Percentiles rank a stretch among this genome's conserved stretches.
Evolutionary conservation across 805 yeast species (phyloP).

Genomic region (Sungouiella blattae): DNA sequence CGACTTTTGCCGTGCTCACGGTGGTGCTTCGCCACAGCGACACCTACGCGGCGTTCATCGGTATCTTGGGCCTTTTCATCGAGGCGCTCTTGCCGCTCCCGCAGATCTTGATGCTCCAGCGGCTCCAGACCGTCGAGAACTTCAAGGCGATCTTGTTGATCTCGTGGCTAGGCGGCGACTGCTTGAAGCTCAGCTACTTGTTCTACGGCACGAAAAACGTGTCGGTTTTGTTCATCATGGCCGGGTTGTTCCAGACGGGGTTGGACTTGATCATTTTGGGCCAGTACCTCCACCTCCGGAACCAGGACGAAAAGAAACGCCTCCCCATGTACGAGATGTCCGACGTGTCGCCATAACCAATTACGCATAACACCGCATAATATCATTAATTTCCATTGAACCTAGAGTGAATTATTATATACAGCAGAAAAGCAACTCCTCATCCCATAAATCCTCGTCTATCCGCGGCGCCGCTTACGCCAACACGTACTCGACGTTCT

Average conservation of each 20-base stretch:
- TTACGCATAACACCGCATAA: too few species aligned
- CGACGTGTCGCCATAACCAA: too few species aligned
- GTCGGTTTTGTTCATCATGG: conserved; percentile 59
- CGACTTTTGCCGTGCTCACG: conserved; percentile 40
- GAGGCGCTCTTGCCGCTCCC: conserved; percentile 76
- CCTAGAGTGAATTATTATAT: too few species aligned
- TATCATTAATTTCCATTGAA: too few species aligned
- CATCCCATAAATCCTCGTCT: too few species aligned
- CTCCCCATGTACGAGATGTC: conserved; percentile 10
- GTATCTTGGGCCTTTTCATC: conserved; percentile 61
- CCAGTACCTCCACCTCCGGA: conserved; percentile 65
- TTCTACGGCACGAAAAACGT: conserved; percentile 73
- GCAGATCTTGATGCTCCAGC: conserved; percentile 65
- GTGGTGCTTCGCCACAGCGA: conserved; percentile 30
- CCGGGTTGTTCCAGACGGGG: conserved; percentile 75
- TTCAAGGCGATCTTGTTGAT: conserved; percentile 71
- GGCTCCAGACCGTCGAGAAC: conserved; percentile 68
- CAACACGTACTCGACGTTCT: conserved; percentile 61
- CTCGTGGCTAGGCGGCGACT: conserved; percentile 89
- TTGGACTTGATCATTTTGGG: conserved; percentile 70
- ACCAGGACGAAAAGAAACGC: conserved; percentile 8
- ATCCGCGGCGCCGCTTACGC: too few species aligned
- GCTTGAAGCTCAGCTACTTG: conserved; percentile 69
- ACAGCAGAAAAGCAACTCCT: not conserved
- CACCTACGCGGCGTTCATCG: conserved; percentile 50